Base-by-base conservation (phyloP, 495 filamentous ascomycete species). In the Penicillium silybi region DNA sequence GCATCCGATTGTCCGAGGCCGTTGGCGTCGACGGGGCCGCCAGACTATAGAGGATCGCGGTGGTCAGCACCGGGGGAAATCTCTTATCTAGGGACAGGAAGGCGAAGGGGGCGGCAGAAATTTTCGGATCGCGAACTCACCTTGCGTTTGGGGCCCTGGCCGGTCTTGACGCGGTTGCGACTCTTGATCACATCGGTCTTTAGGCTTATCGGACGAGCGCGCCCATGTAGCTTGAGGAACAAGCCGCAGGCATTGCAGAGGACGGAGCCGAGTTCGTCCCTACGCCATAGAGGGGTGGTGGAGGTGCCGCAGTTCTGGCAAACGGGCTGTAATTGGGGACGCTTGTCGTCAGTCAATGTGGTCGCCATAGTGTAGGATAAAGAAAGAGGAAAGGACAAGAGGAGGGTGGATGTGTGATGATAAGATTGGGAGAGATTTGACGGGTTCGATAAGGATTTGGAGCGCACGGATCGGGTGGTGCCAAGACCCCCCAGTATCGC, bases 131-230 rank as follows among this genome's bases (percentile, higher is more conserved):
- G 50, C 41, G 39, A 26, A 66, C 77, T 67, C 62, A 92, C 92
- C 83, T 96, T 97, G 70, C 91, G 92, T 74, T 92, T 93, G 46
- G 85, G 82, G 9, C 84, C 85, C 59, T 90, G 86, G 6, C 88
- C 89, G 41, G 90, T 93, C 77, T 97, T 97, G 44, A 97, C 92
- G 48, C 93, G 85, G 67, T 99, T 99, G 59, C 93, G 91, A 75
- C 92, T 96, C 74, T 99, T 99, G 74, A 99, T 99, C 53, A 97
- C 91, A 76, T 99, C 95, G 40, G 95, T 99, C 75, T 99, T 99
- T 58, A 99, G 81, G 57, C 86, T 92, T 70, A 95, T 95, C 62
- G 95, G 95, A 46, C 93, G 85, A 55, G 95, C 84, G 18, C 90
- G 84, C 53, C 90, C 89, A 59, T 99, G 93, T 53, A 99, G 84